Evolutionary conservation across 495 filamentous ascomycete species (phyloP), one percentile per base, ranked within the genome.

Genomic region (Aspergillus sclerotiicarbonarius): DNA sequence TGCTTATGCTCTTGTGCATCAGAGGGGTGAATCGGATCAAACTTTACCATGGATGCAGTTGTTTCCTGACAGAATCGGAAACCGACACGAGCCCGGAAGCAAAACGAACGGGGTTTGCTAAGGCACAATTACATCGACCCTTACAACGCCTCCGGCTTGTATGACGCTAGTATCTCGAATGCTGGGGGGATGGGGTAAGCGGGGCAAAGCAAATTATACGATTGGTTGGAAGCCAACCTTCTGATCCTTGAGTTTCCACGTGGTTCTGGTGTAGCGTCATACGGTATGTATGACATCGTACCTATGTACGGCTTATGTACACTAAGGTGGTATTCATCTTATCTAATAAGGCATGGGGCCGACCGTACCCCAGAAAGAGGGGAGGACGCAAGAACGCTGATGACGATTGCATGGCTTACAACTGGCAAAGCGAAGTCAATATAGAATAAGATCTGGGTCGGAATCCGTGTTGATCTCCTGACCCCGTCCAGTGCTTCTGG

Each of bases 231-330:
- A 16, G 19, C 8, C 44, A 41, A 50, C 51, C 46, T 58, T 57
- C 49, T 56, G 39, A 61, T 48, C 54, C 56, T 47, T 46, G 54
- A 48, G 48, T 56, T 64, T 56, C 62, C 62, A 64, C 62, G 62
- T 64, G 62, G 62, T 59, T 54, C 62, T 57, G 58, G 31, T 20
- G 55, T 59, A 54, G 44, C 50, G 45, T 52, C 53, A 53, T 57
- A 50, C 54, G 33, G 18, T 15, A 53, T 31, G 51, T 53, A 35
- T 25, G 31, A 15, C n/a, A 43, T 16, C 25, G 47, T 16, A 21
- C 37, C 37, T 41, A 5, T 25, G 25, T 25, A 25, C 25, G 5
- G 25, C 25, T 5, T 25, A 25, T 25, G 25, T 25, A 25, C 25
- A 25, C 25, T 25, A 5, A 5, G 25, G 25, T 25, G 25, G 25